These are phyloP conservation scores for Salix koriyanagi DNA, from an alignment of 345 rosid genomes.

Conservation along the genomic window DNA sequence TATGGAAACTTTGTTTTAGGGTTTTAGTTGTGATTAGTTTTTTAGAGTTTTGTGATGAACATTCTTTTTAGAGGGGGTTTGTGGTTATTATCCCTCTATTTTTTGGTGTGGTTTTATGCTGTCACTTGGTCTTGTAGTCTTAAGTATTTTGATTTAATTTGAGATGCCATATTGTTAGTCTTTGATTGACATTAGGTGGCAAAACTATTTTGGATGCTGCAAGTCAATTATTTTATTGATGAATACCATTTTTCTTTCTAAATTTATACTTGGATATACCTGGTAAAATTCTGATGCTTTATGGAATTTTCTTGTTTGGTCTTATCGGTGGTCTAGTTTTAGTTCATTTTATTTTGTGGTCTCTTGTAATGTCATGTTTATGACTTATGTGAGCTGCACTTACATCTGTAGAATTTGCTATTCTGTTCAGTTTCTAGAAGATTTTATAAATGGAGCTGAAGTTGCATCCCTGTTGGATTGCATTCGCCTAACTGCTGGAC, in stretches of 20 bases:
- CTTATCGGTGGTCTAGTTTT: background rate
- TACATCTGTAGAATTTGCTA: background rate
- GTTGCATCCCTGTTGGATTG: slow-evolving; percentile 96
- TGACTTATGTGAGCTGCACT: slow-evolving; percentile 8
- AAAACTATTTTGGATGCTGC: background rate
- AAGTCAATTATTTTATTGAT: background rate
- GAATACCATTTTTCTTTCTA: background rate
- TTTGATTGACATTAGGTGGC: background rate
- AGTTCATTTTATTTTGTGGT: background rate
- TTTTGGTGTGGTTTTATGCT: background rate
- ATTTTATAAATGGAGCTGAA: slow-evolving; percentile 92
- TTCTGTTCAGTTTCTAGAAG: slow-evolving; percentile 69
- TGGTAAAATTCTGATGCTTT: background rate
- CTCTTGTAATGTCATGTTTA: background rate
- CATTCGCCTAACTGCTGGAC: slow-evolving; percentile 95
- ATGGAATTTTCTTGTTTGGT: background rate
- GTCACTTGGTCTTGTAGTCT: background rate
- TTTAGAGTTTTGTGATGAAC: too few species aligned
- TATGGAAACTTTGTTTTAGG: too few species aligned
- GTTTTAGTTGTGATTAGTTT: too few species aligned
- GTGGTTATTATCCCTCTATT: too few species aligned
- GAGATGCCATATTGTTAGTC: background rate
- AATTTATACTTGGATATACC: background rate
- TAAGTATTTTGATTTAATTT: background rate
- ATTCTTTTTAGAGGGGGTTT: too few species aligned